Evolutionary conservation across 2,329 filamentous ascomycete species (phyloP), one percentile per base, ranked within the genome.

Genomic region (Colletotrichum lini): DNA sequence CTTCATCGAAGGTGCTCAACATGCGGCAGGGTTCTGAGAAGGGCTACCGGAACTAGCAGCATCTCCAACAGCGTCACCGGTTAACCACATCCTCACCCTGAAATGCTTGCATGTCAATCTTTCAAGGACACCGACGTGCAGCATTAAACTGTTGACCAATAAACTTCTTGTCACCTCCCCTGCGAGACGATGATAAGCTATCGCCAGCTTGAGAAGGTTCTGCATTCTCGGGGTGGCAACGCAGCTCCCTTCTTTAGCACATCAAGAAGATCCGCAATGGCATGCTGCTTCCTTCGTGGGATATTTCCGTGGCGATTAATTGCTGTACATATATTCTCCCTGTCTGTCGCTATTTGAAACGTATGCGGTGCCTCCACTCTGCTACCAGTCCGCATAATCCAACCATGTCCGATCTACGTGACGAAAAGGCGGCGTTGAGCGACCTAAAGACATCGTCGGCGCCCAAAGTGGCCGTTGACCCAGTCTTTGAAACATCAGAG

Each of bases 191-290:
- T 53, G 38, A 58, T 67, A 59, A 58, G 57, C 58, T 50, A 58
- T 42, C 26, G 16, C 58, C 44, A 45, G 52, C 57, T 58, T 9
- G 12, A 57, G 45, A 40, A 30, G 1, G 30, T 6, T 21, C 57
- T 45, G 58, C 68, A 52, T 71, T 67, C 58, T 67, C 57, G 23
- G n/a, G 13, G 52, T 59, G 52, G 52, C 57, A 58, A 53, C 44
- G 26, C 45, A 49, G 21, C 45, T 21, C n/a, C n/a, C 21, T 40
- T 52, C 54, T 10, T 52, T 38, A 61, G 52, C 68, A 62, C 68
- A 57, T 71, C 64, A 71, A 23, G 57, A 23, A 45, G 68, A 71
- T 67, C 64, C 68, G 52, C 57, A 71, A 67, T 63, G 58, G 44
- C 64, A 71, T 71, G 68, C 68, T 67, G 21, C 15, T 26, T 52